phyloP scores from a whole-genome alignment of 148 eudicot species.

The Chenopodium berlandieri region DNA sequence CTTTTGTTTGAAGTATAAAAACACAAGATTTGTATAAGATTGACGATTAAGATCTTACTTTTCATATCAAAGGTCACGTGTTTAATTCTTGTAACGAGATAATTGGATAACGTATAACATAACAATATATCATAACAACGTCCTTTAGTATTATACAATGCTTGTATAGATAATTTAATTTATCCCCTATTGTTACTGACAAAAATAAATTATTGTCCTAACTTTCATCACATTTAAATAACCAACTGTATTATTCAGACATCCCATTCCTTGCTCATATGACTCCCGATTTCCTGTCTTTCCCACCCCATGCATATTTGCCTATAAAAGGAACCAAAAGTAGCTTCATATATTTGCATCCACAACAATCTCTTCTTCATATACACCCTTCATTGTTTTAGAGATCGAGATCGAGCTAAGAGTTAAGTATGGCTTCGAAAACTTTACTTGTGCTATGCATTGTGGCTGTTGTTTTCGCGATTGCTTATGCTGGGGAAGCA shows the following conservation, averaged over 20 bases:
- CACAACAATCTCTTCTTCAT: neutral
- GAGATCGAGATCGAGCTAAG: too few species aligned
- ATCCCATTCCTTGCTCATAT: slow-evolving; percentile 2
- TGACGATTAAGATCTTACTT: too few species aligned
- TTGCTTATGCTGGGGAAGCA: neutral
- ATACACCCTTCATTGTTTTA: too few species aligned
- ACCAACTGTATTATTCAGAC: neutral
- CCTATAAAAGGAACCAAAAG: neutral
- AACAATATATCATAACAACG: too few species aligned
- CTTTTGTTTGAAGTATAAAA: too few species aligned
- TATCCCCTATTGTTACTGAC: neutral
- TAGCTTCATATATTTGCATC: neutral
- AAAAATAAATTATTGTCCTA: neutral
- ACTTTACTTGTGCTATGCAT: slow-evolving; percentile 7
- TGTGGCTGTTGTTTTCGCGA: neutral
- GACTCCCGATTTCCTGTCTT: neutral
- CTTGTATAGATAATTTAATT: neutral
- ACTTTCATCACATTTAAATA: neutral
- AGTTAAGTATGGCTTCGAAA: slow-evolving; percentile 4
- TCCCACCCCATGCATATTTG: neutral
- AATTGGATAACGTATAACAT: too few species aligned
- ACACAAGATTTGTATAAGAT: too few species aligned
- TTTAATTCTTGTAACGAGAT: too few species aligned
- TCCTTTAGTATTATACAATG: neutral
- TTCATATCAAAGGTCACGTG: too few species aligned